phyloP scores from a whole-genome alignment of 169 alveolate genomes.

The Plasmodium inui region DNA sequence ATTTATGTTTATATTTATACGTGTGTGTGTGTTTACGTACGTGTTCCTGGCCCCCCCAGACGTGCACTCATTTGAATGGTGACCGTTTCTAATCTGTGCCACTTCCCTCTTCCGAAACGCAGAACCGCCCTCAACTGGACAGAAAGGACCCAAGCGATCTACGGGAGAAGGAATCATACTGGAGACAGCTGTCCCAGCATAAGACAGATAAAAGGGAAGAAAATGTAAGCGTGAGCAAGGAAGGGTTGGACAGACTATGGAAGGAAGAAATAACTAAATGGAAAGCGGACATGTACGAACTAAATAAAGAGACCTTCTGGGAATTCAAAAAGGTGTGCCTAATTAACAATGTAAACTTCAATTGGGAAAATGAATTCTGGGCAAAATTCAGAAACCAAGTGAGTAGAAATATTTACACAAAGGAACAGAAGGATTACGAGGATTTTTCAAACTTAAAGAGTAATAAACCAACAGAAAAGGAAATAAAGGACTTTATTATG shows the following conservation, averaged over 20 bases:
- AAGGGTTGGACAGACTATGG: neutral
- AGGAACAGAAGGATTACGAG: neutral
- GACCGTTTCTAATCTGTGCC: no score
- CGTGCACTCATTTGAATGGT: no score
- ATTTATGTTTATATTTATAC: neutral
- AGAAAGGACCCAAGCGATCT: no score
- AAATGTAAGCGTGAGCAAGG: neutral
- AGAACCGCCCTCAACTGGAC: no score
- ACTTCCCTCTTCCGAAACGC: no score
- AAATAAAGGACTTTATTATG: neutral
- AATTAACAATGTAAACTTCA: neutral
- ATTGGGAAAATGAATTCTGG: conserved; percentile 10
- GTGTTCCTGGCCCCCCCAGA: no score
- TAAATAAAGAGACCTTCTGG: conserved; percentile 19
- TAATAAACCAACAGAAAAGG: neutral
- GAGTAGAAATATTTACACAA: neutral
- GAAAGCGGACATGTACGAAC: neutral
- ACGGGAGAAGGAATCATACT: neutral
- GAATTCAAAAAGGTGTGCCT: conserved; percentile 1
- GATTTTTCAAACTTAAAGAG: conserved; percentile 1
- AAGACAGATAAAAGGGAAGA: neutral
- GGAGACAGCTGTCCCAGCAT: neutral
- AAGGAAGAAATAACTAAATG: neutral
- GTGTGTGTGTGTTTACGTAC: neutral
- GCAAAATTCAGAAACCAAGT: neutral